Base-by-base conservation (phyloP, 345 rosid genomes). In the Citrus cavaleriei region DNA sequence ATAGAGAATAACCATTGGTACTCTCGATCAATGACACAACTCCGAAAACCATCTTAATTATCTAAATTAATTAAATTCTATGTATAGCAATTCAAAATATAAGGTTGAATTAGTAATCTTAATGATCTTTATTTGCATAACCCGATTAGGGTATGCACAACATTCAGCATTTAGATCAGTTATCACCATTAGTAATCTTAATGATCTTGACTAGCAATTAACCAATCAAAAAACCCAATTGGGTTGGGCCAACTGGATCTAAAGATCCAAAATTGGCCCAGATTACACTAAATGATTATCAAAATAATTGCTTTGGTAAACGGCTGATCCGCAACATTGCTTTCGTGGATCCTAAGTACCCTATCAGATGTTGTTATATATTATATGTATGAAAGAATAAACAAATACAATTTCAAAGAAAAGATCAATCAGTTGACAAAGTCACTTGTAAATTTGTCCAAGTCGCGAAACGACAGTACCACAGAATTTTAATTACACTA, bases 391-490 rank as follows among this genome's bases (percentile, higher is more conserved):
- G 14, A 12, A 60, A 9, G 6, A 59, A 57, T 27, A 35, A 58
- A 59, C 16, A 34, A 34, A 70, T 42, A 25, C n/a, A 37, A 10
- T 30, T 18, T 42, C 4, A 55, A 62, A 77, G 74, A 30, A 37
- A 79, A 38, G 42, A 58, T 61, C 49, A 34, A 30, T 14, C 42
- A 5, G 77, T 54, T 61, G 61, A 72, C 42, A 66, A 68, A 46
- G 77, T 75, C 74, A 82, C 32, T 34, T 35, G 63, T 19, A 25
- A 66, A 79, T 58, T 2, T 12, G 78, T 3, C 49, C 63, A 74
- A 35, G 19, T 3, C 6, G 72, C 72, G 32, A 79, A 32, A 69
- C 28, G 81, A 83, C 78, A 72, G 35, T 73, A 35, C 21, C 22
- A 57, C 42, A 22, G 38, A 58, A 73, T 65, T 55, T 34, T 25